phyloP scores from a whole-genome alignment of 2,329 filamentous ascomycete genomes.

The Fusarium algeriense region DNA sequence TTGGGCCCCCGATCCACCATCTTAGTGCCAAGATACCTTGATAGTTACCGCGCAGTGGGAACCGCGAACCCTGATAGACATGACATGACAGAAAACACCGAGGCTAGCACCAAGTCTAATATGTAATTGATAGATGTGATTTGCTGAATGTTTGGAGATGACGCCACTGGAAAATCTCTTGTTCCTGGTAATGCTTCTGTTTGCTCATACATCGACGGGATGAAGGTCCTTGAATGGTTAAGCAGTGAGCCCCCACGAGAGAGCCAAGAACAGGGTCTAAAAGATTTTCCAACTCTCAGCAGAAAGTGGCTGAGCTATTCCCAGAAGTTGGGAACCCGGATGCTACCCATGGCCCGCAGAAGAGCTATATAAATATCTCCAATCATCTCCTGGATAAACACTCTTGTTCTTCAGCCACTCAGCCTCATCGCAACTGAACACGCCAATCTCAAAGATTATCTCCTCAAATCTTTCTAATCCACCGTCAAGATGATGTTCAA shows the following conservation, averaged over 20 bases:
- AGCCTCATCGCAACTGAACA: constrained; percentile 21
- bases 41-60: constrained; percentile 39
- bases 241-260: constrained; percentile 25
- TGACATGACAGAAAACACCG: constrained; percentile 5
- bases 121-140: background rate
- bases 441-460: constrained; percentile 10
- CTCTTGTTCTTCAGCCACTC: constrained; percentile 32
- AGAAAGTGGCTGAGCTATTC: background rate
- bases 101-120: background rate
- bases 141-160: constrained; percentile 12
- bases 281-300: background rate
- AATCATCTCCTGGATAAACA: constrained; percentile 14
- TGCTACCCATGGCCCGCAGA: background rate
- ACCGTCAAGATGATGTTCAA: constrained; percentile 46
- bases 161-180: constrained; percentile 5
- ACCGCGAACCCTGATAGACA: constrained; percentile 45
- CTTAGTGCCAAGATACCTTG: constrained; percentile 39
- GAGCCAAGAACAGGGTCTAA: background rate
- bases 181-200: background rate
- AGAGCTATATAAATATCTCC: constrained; percentile 39
- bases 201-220: background rate
- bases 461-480: background rate
- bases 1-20: background rate
- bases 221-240: background rate
- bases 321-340: constrained; percentile 10